Base-by-base conservation (phyloP, 208 protist species). In the Leishmania tarentolae region DNA sequence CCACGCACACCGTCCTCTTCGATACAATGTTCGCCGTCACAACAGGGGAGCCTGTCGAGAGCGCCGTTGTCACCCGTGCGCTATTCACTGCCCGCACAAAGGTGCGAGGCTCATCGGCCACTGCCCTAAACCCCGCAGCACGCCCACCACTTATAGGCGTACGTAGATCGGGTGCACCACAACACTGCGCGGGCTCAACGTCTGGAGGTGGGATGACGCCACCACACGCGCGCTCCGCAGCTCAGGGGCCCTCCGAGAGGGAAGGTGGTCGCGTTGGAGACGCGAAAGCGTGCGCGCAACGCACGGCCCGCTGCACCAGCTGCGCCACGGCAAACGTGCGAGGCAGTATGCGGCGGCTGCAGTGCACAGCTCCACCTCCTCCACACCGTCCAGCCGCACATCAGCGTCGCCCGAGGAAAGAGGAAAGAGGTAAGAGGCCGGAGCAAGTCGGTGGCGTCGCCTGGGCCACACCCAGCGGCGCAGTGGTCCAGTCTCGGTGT, bases 281-380 rank as follows among this genome's bases (percentile, higher is more conserved):
- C 7, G 53, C 50, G 42, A 81, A 65, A 56, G 40, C 74, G 37
- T 66, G 59, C 0, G 89, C 92, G 61, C 84, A 92, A 0, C 91
- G 92, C 66, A 96, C 89, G 11, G 93, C 76, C 82, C 94, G 92
- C 69, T 91, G 84, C 47, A 76, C 71, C 17, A 96, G 82, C 31
- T 83, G 81, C 73, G 87, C 85, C 28, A 87, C 57, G 4, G 87
- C 81, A 78, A 93, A 92, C 69, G 86, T 93, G 68, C 91, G 89
- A 1, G 91, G 86, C 11, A 96, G 83, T 5, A 93, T 19, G n/a
- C n/a, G 11, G 91, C 89, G 2, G 91, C 85, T 1, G 94, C 7
- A 47, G 86, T 92, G 79, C 91, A 94, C 68, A 93, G 83, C 46
- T 90, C 79, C n/a, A 93, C 90, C 80, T 92, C 88, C 73, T 96